Percentiles rank a stretch among this genome's conserved stretches.
Conservation (phyloP, 371 early-diverging fungal genomes). For the Mycotypha africana region DNA sequence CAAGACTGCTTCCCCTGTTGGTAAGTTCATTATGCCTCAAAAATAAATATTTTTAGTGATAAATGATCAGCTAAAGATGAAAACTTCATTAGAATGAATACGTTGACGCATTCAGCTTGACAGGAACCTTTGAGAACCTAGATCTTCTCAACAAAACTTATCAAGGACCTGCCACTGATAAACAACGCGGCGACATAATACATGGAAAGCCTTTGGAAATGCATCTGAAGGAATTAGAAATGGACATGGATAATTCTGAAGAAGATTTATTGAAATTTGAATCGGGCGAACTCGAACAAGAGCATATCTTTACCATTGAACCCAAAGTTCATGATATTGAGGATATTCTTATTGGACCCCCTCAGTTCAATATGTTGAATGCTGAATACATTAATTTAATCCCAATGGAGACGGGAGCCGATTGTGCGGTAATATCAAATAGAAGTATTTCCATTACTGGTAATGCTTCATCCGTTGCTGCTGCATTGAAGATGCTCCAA, state of each 20-base stretch:
- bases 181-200: too few relatives aligned
- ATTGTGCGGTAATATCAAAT: slow-evolving; percentile 14
- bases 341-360: slow-evolving; percentile 20
- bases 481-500: slow-evolving; percentile 28
- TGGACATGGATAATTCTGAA: not conserved
- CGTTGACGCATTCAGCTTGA: not conserved
- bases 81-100: slow-evolving; percentile 2
- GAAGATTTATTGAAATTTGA: not conserved
- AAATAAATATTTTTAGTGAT: not conserved
- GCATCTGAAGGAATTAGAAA: not conserved
- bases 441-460: slow-evolving; percentile 18
- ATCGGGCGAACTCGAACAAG: not conserved
- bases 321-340: slow-evolving; percentile 12
- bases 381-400: slow-evolving; percentile 21
- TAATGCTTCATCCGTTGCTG: slow-evolving; percentile 15
- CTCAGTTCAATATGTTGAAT: slow-evolving; percentile 12
- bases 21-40: slow-evolving; percentile 4
- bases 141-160: not conserved
- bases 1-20: slow-evolving; percentile 8
- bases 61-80: not conserved
- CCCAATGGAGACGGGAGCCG: slow-evolving; percentile 11
- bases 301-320: slow-evolving; percentile 18
- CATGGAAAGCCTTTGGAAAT: not conserved
- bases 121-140: not conserved
- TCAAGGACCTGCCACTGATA: not conserved